Base-by-base conservation (phyloP, 306 rosid genomes). In the Comarum palustre region DNA sequence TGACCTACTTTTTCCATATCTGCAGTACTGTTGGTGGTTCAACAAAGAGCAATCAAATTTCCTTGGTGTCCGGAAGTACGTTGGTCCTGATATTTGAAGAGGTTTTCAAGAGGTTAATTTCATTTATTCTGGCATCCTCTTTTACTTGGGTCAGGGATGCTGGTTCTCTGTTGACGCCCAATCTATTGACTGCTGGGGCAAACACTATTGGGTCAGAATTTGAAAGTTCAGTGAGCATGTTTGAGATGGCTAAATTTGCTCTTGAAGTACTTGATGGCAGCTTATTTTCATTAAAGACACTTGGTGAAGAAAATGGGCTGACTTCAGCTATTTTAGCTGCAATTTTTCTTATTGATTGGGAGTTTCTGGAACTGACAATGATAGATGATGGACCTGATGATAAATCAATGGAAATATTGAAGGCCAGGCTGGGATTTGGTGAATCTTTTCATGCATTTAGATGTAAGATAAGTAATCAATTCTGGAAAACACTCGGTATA, bases 1-100 rank as follows among this genome's bases (percentile, higher is more conserved):
- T 46, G 43, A 29, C 31, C 52, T 67, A 51, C 24, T 58, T 13
- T 70, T 82, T 10, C 68, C 81, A 69, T 66, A 34, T 57, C 69
- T 81, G 86, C 95, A 94, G 98, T 80, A 77, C 98, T 82, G 86
- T 91, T 72, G 96, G 97, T 80, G 93, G 97, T 75, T 84, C 77
- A 55, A 66, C 86, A 38, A 89, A 91, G 75, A 86, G 73, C 39
- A 77, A 77, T 59, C 80, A 81, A 71, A 68, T 75, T 34, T 75
- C 89, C 73, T 86, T 94, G 74, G 86, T 89, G 69, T 89, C 98
- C 22, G 85, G 84, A 64, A 77, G 85, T 76, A 71, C 91, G 52
- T 65, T 86, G 85, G 80, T 78, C 62, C 75, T 86, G 73, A 80
- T 94, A 60, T 86, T 85, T 73, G 79, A 91, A 74, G 95, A 89